Base-by-base conservation (phyloP, 202 grass and related monocot genomes). In the Tripidium arundinaceum region DNA sequence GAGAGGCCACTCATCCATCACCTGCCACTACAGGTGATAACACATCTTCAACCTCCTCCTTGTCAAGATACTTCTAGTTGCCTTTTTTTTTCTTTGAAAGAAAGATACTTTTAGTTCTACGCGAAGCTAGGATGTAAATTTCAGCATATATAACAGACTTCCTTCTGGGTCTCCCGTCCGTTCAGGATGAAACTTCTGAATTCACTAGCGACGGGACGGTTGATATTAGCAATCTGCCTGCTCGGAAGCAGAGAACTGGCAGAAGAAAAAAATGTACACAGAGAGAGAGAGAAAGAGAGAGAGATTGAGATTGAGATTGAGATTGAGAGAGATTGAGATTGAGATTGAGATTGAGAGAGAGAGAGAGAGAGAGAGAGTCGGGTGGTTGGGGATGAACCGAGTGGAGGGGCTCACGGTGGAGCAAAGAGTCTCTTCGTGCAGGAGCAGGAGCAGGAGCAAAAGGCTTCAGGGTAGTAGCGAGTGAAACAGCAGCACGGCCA, bases 191-290 rank as follows among this genome's bases (percentile, higher is more conserved):
- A 54, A 19, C 37, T 57, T 67, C 75, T 36, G 26, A 61, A 38
- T 89, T 57, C 11, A 79, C 79, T 21, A 57, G 79, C 29, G 87
- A 90, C 52, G 79, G 87, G 24, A 83, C 83, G 36, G 74, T 90
- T 25, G 87, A 83, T 33, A 75, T 73, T 54, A 19, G 60, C 77
- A 84, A 84, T 3, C 63, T 75, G 36, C 68, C 74, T 1, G 49
- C 84, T 34, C 46, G 45, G 46, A 90, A 86, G 72, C 36, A 72
- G 18, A 68, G 25, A 24, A 82, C 87, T 18, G 87, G 87, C n/a
- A n/a, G n/a, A n/a, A n/a, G n/a, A n/a, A n/a, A n/a, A n/a, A n/a
- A n/a, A n/a, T n/a, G n/a, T n/a, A n/a, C n/a, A n/a, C n/a, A n/a
- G n/a, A n/a, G n/a, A n/a, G n/a, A n/a, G n/a, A n/a, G n/a, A n/a